Conservation (phyloP, 352 stramenopile genomes). For the Globisporangium okanoganense region DNA sequence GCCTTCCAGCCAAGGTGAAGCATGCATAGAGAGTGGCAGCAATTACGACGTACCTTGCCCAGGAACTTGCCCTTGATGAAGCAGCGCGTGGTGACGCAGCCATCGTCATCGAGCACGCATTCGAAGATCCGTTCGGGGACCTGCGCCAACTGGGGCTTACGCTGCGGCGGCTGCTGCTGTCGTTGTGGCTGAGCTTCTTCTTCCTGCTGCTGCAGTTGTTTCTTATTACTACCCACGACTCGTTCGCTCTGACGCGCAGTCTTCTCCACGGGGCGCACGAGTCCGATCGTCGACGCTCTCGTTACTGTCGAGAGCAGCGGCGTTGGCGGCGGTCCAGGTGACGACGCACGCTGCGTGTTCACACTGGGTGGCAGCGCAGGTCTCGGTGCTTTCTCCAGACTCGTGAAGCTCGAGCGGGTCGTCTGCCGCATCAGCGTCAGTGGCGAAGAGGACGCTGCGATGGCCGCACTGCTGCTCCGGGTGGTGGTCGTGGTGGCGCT, state of each 20-base stretch:
- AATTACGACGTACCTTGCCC: slow-evolving; percentile 78
- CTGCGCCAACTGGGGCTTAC: slow-evolving; percentile 5
- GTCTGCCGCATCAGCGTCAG: background rate
- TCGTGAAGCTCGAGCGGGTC: slow-evolving; percentile 2
- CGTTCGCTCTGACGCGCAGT: slow-evolving; percentile 4
- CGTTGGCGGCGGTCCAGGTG: background rate
- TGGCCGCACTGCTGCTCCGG: background rate
- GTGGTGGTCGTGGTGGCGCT: slow-evolving; percentile 8
- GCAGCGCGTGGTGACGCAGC: slow-evolving; percentile 52
- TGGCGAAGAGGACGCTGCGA: background rate
- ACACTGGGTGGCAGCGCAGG: slow-evolving; percentile 9
- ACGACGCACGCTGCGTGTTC: slow-evolving; percentile 11
- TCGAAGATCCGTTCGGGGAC: slow-evolving; percentile 70
- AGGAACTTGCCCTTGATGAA: slow-evolving; percentile 94
- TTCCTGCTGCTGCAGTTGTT: slow-evolving; percentile 5
- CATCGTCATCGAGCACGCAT: slow-evolving; percentile 44
- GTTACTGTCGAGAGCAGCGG: slow-evolving; percentile 1
- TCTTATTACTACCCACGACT: background rate
- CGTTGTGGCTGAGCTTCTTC: background rate
- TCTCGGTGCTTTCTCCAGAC: background rate
- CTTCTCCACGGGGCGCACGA: slow-evolving; percentile 11
- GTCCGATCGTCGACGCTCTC: slow-evolving; percentile 5
- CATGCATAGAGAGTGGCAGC: background rate
- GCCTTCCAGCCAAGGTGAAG: background rate
- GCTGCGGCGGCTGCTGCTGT: slow-evolving; percentile 4